A percentile compares a stretch with the other conserved stretches of the same genome.
Evolutionary conservation across 306 rosid genomes (phyloP).

Genomic region (Echinosophora koreensis): DNA sequence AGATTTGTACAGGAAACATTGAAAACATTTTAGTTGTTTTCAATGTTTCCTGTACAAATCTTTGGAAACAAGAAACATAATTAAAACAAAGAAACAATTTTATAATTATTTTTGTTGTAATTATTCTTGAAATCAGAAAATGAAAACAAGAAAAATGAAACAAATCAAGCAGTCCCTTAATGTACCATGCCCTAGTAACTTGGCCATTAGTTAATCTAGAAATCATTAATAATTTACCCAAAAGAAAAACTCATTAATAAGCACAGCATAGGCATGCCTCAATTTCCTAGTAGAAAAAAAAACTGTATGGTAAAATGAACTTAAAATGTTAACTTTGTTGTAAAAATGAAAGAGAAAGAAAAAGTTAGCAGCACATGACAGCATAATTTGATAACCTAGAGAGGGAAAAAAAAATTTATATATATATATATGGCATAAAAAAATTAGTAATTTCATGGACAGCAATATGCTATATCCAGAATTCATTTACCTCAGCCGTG

Average conservation of each 20-base stretch:
- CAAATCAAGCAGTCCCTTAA: no score
- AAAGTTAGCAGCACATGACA: neutral
- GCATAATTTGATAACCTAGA: neutral
- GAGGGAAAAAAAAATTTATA: no score
- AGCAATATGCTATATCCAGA: conserved; percentile 28
- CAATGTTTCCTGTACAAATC: no score
- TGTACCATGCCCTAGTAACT: neutral
- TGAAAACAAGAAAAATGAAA: no score
- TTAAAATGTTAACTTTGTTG: neutral
- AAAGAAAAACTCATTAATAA: neutral
- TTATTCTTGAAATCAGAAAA: no score
- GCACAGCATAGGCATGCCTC: conserved; percentile 1
- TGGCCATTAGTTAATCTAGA: neutral
- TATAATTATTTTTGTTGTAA: no score
- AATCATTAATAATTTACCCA: neutral
- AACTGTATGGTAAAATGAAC: neutral
- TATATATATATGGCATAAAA: no score
- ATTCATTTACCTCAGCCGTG: conserved; percentile 76
- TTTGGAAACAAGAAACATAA: no score
- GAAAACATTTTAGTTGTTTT: no score
- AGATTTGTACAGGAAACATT: no score
- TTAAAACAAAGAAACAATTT: no score
- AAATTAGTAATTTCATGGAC: neutral
- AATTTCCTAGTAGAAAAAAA: neutral
- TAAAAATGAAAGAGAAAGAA: neutral